phyloP scores from a whole-genome alignment of 352 stramenopile species.

The Globisporangium okanoganense region DNA sequence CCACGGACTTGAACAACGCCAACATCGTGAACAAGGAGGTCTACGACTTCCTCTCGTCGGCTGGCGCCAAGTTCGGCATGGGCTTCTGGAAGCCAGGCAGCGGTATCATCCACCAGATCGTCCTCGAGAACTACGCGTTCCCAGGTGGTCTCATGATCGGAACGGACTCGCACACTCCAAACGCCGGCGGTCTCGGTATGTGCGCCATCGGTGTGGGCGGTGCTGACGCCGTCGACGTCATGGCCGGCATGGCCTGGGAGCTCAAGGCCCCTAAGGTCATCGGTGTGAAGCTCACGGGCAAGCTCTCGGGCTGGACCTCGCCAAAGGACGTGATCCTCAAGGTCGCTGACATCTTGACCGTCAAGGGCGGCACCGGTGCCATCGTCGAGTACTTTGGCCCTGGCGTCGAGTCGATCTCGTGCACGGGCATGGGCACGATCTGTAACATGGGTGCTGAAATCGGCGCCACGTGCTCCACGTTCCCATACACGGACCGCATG shows the following conservation, averaged over 20 bases:
- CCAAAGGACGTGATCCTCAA: conserved; percentile 95
- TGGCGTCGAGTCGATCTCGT: conserved; percentile 92
- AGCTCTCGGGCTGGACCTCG: conserved; percentile 91
- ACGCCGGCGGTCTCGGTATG: conserved; percentile 92
- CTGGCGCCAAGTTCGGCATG: conserved; percentile 92
- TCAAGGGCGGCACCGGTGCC: conserved; percentile 91
- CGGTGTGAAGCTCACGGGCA: conserved; percentile 92
- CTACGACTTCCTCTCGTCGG: conserved; percentile 91
- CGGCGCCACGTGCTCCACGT: conserved; percentile 92
- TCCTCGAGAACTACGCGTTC: conserved; percentile 95
- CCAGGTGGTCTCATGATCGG: conserved; percentile 93
- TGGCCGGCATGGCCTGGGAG: conserved; percentile 93
- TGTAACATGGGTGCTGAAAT: conserved; percentile 96
- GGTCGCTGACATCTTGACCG: conserved; percentile 91
- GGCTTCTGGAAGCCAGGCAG: conserved; percentile 93
- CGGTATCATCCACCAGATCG: conserved; percentile 94
- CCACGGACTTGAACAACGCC: conserved; percentile 82
- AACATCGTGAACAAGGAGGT: conserved; percentile 91
- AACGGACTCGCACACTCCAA: conserved; percentile 93
- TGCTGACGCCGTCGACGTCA: conserved; percentile 92
- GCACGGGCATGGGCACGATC: conserved; percentile 94
- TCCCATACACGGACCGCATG: conserved; percentile 93
- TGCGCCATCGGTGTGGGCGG: conserved; percentile 91
- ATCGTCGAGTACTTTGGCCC: conserved; percentile 94
- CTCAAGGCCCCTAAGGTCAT: conserved; percentile 95